phyloP scores from a whole-genome alignment of 352 stramenopile genomes.

The Pythium angustatum region DNA sequence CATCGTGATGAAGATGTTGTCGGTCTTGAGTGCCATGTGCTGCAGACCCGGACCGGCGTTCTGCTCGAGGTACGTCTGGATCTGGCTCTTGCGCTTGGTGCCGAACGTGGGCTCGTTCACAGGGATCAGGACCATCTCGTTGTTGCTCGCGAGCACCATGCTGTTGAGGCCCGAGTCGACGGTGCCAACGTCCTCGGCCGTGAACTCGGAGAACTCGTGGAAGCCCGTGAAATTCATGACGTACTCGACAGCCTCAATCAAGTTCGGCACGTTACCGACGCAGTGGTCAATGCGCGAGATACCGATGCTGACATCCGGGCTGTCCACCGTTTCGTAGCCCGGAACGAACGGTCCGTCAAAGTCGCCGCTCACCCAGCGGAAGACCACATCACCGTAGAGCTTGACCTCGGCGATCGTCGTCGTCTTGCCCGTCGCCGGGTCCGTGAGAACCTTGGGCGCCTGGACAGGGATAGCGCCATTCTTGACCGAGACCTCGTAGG shows the following conservation, averaged over 20 bases:
- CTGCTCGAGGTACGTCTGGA: constrained; percentile 96
- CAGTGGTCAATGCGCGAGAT: constrained; percentile 88
- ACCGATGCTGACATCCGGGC: constrained; percentile 64
- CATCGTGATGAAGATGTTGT: constrained; percentile 96
- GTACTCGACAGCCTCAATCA: constrained; percentile 85
- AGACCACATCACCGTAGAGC: constrained; percentile 87
- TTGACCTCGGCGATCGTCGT: constrained; percentile 78
- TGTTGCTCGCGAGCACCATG: constrained; percentile 93
- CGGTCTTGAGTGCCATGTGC: constrained; percentile 96
- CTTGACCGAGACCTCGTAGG: constrained; percentile 79
- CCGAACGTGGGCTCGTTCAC: constrained; percentile 96
- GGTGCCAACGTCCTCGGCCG: constrained; percentile 93
- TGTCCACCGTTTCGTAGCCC: constrained; percentile 65
- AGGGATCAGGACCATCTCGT: constrained; percentile 92
- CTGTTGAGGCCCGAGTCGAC: constrained; percentile 94
- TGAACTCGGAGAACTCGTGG: constrained; percentile 96
- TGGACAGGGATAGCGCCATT: constrained; percentile 67
- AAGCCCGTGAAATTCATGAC: constrained; percentile 82
- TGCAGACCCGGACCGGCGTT: constrained; percentile 95
- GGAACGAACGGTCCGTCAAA: constrained; percentile 77
- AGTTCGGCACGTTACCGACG: constrained; percentile 90
- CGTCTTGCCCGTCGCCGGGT: constrained; percentile 58
- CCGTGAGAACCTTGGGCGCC: constrained; percentile 54
- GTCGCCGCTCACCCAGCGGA: constrained; percentile 83
- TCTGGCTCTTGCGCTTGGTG: constrained; percentile 93